Evolutionary conservation across 805 yeast genomes (phyloP).

Genomic region (Metschnikowia lachancei): DNA sequence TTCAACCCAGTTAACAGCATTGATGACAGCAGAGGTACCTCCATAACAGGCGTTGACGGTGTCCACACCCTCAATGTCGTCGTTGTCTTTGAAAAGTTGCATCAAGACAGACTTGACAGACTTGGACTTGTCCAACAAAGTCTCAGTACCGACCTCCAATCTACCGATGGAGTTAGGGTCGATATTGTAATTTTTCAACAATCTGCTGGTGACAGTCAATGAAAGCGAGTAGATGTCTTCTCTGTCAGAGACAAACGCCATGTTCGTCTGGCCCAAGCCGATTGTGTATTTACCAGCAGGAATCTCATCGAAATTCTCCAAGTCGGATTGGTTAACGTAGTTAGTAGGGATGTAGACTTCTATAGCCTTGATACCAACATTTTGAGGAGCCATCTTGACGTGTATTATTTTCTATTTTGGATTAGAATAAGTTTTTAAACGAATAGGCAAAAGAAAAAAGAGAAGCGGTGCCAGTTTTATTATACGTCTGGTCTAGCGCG

Average conservation of each 20-base stretch:
- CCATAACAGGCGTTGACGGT: conserved; percentile 98
- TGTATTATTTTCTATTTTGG: not conserved
- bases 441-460: conserved; percentile 1
- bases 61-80: conserved; percentile 93
- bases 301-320: conserved; percentile 82
- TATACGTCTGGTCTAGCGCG: conserved; percentile 3
- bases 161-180: conserved; percentile 85
- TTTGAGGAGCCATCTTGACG: conserved; percentile 49
- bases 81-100: conserved; percentile 87
- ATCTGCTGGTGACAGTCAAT: conserved; percentile 79
- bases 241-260: conserved; percentile 96
- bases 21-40: conserved; percentile 93
- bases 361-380: conserved; percentile 95
- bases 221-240: conserved; percentile 94
- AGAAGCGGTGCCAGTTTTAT: conserved; percentile 1
- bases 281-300: conserved; percentile 96
- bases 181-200: conserved; percentile 76
- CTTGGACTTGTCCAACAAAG: conserved; percentile 93
- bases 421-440: not conserved
- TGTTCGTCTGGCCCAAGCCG: conserved; percentile 97
- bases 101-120: conserved; percentile 93
- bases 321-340: conserved; percentile 81
- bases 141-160: conserved; percentile 97
- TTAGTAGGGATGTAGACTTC: conserved; percentile 86
- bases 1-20: conserved; percentile 94